These are phyloP conservation scores for Cryptococcus jaspeensis DNA, from an alignment of 1,284 basidiomycete species.

Conservation along the genomic window DNA sequence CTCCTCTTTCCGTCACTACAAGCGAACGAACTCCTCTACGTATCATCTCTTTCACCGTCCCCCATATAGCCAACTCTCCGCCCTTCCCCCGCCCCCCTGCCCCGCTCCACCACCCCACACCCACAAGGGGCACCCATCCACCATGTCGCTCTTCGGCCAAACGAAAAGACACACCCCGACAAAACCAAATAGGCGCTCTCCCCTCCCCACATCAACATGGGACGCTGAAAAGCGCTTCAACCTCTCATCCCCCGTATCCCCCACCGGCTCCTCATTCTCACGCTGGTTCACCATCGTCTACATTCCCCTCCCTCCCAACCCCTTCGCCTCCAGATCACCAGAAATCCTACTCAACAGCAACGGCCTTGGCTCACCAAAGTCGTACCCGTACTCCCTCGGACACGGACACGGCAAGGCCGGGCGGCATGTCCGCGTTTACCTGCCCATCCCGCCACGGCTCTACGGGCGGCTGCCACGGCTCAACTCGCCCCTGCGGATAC, in stretches of 20 bases:
- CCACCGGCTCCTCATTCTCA: slow-evolving; percentile 18
- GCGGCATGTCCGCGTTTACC: slow-evolving; percentile 39
- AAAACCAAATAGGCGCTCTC: slow-evolving; percentile 43
- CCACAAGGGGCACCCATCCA: background rate
- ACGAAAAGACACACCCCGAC: slow-evolving; percentile 43
- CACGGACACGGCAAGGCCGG: background rate
- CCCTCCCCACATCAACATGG: slow-evolving; percentile 42
- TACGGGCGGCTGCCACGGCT: slow-evolving; percentile 53
- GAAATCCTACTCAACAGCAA: slow-evolving; percentile 17
- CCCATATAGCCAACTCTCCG: too few relatives aligned
- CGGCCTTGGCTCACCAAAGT: slow-evolving; percentile 18
- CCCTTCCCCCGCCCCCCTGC: too few relatives aligned
- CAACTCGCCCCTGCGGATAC: slow-evolving; percentile 58
- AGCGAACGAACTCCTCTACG: too few relatives aligned
- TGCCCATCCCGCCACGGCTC: slow-evolving; percentile 65
- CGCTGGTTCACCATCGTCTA: slow-evolving; percentile 42
- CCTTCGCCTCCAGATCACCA: slow-evolving; percentile 15
- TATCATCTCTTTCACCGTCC: too few relatives aligned
- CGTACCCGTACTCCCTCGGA: slow-evolving; percentile 4
- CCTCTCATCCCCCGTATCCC: slow-evolving; percentile 21
- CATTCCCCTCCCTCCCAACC: slow-evolving; percentile 42
- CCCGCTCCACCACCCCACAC: too few relatives aligned
- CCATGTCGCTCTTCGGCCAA: slow-evolving; percentile 52
- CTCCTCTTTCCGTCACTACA: too few relatives aligned
- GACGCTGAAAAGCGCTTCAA: slow-evolving; percentile 39